Base-by-base conservation (phyloP, 306 rosid genomes). In the Rubus idaeus region DNA sequence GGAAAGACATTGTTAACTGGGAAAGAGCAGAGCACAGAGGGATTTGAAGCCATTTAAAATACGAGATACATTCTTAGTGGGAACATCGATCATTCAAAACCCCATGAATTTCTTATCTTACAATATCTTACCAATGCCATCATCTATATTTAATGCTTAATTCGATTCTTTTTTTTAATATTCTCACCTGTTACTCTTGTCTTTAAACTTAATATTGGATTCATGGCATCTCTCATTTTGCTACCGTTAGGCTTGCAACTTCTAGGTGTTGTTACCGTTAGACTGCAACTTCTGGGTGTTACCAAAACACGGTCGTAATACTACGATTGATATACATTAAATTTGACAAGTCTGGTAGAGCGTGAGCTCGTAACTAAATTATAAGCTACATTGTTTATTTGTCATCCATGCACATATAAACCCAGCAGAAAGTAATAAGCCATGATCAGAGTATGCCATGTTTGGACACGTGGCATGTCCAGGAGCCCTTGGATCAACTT, bases 21-120 rank as follows among this genome's bases (percentile, higher is more conserved):
- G 0, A 23, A 23, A 23, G 26, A 23, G 26, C 26, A 23, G 35
- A 30, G 35, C 35, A 30, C 35, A 30, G 1, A 30, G 35, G 35
- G 35, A 20, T 3, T 20, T 56, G 30, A 20, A 56, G 35, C 13
- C 9, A 26, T 56, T 20, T 9, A 56, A 56, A 56, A 57, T 9
- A 57, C 3, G 63, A 57, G 37, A 9, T 9, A 57, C 63, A 57
- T 21, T 20, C 35, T 20, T 20, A 68, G 73, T 21, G 53, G 73
- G 73, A 30, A 47, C 21, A 21, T 45, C 1, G 26, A 23, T n/a
- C 30, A 62, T 11, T 41, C 70, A 39, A 8, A 3, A 21, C 63
- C 63, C 63, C 63, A 57, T 57, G 30, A 65, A 64, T 35, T 13
- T 40, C 69, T 23, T 69, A 49, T 30, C 74, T 49, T 37, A 49